A percentile compares a stretch with the other conserved stretches of the same genome.
phyloP scores from a whole-genome alignment of 352 stramenopile genomes.

The Globisporangium alternatum region DNA sequence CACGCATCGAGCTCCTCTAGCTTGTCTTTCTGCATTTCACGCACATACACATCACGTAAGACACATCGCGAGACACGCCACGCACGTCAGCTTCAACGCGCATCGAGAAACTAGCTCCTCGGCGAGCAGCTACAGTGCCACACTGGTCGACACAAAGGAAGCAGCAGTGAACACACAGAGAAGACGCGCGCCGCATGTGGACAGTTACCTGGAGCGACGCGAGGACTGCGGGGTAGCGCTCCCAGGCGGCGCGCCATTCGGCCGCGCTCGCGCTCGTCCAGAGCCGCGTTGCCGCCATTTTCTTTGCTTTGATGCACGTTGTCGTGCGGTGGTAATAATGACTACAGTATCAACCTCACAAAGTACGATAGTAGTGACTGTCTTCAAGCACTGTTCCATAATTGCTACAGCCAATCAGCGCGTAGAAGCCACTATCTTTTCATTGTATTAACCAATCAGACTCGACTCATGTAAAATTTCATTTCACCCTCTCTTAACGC shows the following conservation, averaged over 20 bases:
- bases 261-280: conserved; percentile 24
- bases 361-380: conserved; percentile 8
- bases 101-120: not conserved
- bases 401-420: not conserved
- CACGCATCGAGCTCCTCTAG: conserved; percentile 58
- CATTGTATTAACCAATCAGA: not conserved
- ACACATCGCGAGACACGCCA: not conserved
- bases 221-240: conserved; percentile 40
- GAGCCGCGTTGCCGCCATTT: conserved; percentile 16
- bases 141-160: conserved; percentile 3
- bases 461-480: conserved; percentile 1
- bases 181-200: not conserved
- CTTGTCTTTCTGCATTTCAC: conserved; percentile 41
- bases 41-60: not conserved
- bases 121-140: not conserved
- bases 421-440: not conserved
- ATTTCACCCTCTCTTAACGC: not conserved
- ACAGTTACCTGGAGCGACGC: conserved; percentile 33
- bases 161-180: not conserved
- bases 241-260: conserved; percentile 37
- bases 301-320: not conserved
- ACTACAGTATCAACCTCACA: not conserved
- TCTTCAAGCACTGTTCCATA: not conserved
- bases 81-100: not conserved
- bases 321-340: not conserved